A percentile compares a stretch with the other conserved stretches of the same genome.
phyloP scores from a whole-genome alignment of 208 protist genomes.

The Phytomonas serpens region DNA sequence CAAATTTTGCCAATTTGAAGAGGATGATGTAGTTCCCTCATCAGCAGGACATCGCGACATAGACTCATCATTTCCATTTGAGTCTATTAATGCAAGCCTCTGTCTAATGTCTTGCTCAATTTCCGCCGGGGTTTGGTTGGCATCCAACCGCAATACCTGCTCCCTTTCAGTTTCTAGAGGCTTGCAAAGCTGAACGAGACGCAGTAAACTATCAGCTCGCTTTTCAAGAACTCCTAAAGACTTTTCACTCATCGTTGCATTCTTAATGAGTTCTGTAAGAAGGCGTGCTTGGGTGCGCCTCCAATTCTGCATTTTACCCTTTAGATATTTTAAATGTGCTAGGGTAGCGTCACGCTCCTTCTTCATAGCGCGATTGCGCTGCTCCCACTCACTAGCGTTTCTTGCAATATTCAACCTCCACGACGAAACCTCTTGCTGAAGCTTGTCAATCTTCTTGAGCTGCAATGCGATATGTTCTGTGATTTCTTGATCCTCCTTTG shows the following conservation, averaged over 20 bases:
- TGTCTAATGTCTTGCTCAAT: slow-evolving; percentile 70
- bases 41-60: slow-evolving; percentile 10
- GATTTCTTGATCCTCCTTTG: slow-evolving; percentile 91
- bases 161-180: slow-evolving; percentile 95
- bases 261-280: slow-evolving; percentile 88
- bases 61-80: slow-evolving; percentile 22
- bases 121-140: slow-evolving; percentile 48
- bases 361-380: slow-evolving; percentile 87
- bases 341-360: slow-evolving; percentile 90
- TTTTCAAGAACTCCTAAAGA: slow-evolving; percentile 51
- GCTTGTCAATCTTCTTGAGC: slow-evolving; percentile 91
- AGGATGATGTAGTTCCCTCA: slow-evolving; percentile 19
- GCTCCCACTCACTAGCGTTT: slow-evolving; percentile 88
- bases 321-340: slow-evolving; percentile 88
- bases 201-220: slow-evolving; percentile 85
- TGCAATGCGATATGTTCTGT: slow-evolving; percentile 85
- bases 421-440: slow-evolving; percentile 88
- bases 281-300: slow-evolving; percentile 71
- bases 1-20: slow-evolving; percentile 88
- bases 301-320: slow-evolving; percentile 92
- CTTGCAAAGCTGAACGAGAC: slow-evolving; percentile 89
- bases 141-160: slow-evolving; percentile 87
- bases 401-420: slow-evolving; percentile 88
- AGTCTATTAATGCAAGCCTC: slow-evolving; percentile 29
- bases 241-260: slow-evolving; percentile 76